Percentiles rank a stretch among this genome's conserved stretches.
Evolutionary conservation across 352 stramenopile genomes (phyloP).

Genomic region (Globisporangium sylvaticum): DNA sequence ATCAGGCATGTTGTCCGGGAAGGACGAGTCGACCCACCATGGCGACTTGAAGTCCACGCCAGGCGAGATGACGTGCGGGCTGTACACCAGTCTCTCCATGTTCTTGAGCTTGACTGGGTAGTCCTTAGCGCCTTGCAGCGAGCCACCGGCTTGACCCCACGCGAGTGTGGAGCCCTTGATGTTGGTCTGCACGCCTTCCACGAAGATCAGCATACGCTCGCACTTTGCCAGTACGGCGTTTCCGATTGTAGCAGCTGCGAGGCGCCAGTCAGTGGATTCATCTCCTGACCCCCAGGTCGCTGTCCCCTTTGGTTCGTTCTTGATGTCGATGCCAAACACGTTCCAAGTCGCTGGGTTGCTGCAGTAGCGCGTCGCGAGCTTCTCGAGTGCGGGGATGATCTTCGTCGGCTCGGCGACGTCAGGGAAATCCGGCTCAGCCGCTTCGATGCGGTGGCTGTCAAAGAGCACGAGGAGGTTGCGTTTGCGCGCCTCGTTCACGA

Average conservation of each 20-base stretch:
- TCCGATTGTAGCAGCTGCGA: constrained; percentile 58
- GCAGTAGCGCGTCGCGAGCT: constrained; percentile 59
- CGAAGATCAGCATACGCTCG: constrained; percentile 60
- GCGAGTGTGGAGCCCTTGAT: constrained; percentile 47
- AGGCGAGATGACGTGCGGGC: constrained; percentile 57
- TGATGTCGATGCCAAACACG: constrained; percentile 71
- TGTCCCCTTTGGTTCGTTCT: constrained; percentile 73
- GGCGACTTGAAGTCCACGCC: constrained; percentile 59
- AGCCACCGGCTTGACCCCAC: constrained; percentile 62
- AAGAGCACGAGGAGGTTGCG: constrained; percentile 71
- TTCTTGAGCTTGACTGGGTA: constrained; percentile 63
- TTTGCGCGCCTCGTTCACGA: constrained; percentile 48
- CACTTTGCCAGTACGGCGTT: constrained; percentile 65
- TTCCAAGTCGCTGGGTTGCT: constrained; percentile 62
- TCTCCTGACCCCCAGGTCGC: constrained; percentile 62
- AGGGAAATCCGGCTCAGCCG: constrained; percentile 51
- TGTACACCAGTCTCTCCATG: constrained; percentile 71
- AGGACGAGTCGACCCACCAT: constrained; percentile 54
- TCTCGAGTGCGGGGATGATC: constrained; percentile 52
- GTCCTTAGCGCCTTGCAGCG: constrained; percentile 51
- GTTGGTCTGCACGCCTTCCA: constrained; percentile 72
- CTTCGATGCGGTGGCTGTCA: constrained; percentile 61
- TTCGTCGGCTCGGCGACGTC: constrained; percentile 48
- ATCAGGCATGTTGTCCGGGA: constrained; percentile 62
- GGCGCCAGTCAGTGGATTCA: constrained; percentile 57